phyloP scores from a whole-genome alignment of 371 early-diverging fungal genomes.

The Zopfochytrium polystomum region DNA sequence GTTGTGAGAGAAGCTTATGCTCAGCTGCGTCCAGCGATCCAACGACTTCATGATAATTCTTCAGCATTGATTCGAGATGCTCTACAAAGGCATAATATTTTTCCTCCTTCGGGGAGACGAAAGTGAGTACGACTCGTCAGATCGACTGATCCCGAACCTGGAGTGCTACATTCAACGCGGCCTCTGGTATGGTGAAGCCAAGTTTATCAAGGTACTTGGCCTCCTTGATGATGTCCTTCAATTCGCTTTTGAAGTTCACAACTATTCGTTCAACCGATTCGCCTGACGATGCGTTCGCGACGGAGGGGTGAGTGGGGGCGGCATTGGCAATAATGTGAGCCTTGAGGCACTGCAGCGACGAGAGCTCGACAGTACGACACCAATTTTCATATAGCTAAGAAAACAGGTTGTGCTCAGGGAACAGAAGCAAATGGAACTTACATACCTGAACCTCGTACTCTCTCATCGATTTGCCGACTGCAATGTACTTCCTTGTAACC shows the following conservation, averaged over 20 bases:
- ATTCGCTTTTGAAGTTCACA: constrained; percentile 55
- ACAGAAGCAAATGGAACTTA: neutral
- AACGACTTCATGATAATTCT: constrained; percentile 42
- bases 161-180: constrained; percentile 58
- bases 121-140: neutral
- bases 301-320: neutral
- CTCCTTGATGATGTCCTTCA: constrained; percentile 57
- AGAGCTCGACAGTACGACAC: constrained; percentile 53
- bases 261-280: constrained; percentile 28
- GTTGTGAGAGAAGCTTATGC: constrained; percentile 43
- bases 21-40: constrained; percentile 51
- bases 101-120: constrained; percentile 43
- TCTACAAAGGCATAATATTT: constrained; percentile 55
- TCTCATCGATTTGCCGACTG: constrained; percentile 56
- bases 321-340: constrained; percentile 46
- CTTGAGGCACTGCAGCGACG: constrained; percentile 53
- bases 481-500: constrained; percentile 55
- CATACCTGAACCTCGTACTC: constrained; percentile 54
- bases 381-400: constrained; percentile 49
- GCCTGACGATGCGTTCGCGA: neutral
- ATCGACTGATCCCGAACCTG: constrained; percentile 34
- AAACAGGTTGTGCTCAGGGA: neutral
- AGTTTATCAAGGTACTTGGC: constrained; percentile 60
- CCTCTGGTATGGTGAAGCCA: constrained; percentile 52
- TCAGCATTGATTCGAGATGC: constrained; percentile 48